phyloP scores from a whole-genome alignment of 208 protist species.

The Borovskyia barvae region DNA sequence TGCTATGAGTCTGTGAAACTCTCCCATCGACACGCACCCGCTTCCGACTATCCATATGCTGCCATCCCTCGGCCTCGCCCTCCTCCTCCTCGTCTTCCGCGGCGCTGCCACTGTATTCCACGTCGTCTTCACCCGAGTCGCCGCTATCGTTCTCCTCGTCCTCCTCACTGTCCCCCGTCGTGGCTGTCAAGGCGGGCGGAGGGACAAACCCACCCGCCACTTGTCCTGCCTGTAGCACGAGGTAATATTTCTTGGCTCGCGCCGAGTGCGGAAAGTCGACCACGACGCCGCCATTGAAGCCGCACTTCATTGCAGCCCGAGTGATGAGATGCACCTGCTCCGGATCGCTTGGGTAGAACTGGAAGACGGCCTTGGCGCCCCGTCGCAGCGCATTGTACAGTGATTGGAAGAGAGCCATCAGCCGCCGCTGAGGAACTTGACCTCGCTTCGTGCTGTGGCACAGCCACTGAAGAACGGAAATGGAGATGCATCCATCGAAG shows the following conservation, averaged over 20 bases:
- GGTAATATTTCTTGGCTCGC: constrained; percentile 97
- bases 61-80: constrained; percentile 11
- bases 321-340: constrained; percentile 97
- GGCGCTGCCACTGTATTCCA: constrained; percentile 21
- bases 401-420: constrained; percentile 95
- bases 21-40: constrained; percentile 42
- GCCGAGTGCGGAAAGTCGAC: constrained; percentile 98
- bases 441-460: constrained; percentile 96
- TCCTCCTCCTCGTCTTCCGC: constrained; percentile 39
- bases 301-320: constrained; percentile 94
- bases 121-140: constrained; percentile 12
- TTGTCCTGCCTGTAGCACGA: constrained; percentile 90
- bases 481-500: constrained; percentile 98
- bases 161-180: constrained; percentile 37
- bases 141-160: constrained; percentile 37
- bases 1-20: constrained; percentile 31
- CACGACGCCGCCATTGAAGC: constrained; percentile 98
- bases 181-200: constrained; percentile 33
- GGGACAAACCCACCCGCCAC: constrained; percentile 69
- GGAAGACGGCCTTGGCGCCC: constrained; percentile 94
- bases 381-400: constrained; percentile 95
- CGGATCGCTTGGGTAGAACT: constrained; percentile 97
- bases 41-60: constrained; percentile 22
- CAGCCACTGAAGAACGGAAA: constrained; percentile 99
- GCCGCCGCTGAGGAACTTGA: constrained; percentile 93